Evolutionary conservation across 805 yeast genomes (phyloP).

Genomic region (Debaryomyces prosopidis): DNA sequence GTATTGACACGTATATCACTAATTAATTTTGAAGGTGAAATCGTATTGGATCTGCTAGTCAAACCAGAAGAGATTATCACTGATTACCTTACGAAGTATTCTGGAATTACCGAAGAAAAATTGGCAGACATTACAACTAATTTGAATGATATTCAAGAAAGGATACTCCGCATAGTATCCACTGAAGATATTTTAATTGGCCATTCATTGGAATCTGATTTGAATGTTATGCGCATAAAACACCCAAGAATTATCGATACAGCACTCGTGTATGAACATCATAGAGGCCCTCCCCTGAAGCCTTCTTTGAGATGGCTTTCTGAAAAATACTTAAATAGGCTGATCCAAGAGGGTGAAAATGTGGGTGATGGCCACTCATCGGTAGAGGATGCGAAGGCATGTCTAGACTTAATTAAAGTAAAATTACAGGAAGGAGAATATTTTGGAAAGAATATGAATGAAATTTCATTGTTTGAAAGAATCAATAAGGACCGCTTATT

Average conservation of each 20-base stretch:
- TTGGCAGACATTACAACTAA: slow-evolving; percentile 64
- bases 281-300: slow-evolving; percentile 78
- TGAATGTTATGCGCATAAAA: slow-evolving; percentile 64
- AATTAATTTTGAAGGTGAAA: slow-evolving; percentile 59
- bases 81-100: slow-evolving; percentile 79
- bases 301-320: slow-evolving; percentile 79
- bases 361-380: slow-evolving; percentile 75
- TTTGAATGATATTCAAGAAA: slow-evolving; percentile 63
- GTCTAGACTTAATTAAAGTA: slow-evolving; percentile 71
- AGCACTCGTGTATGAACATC: slow-evolving; percentile 70
- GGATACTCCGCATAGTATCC: slow-evolving; percentile 49
- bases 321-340: slow-evolving; percentile 49
- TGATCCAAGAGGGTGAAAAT: slow-evolving; percentile 64
- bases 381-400: slow-evolving; percentile 78
- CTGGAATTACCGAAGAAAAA: slow-evolving; percentile 81
- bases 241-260: slow-evolving; percentile 85
- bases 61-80: slow-evolving; percentile 73
- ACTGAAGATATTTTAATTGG: slow-evolving; percentile 74
- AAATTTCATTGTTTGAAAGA: slow-evolving; percentile 24
- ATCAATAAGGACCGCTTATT: slow-evolving; percentile 9
- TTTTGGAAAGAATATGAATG: slow-evolving; percentile 51
- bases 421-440: slow-evolving; percentile 66
- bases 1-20: slow-evolving; percentile 79
- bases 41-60: slow-evolving; percentile 71
- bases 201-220: slow-evolving; percentile 86